phyloP scores from a whole-genome alignment of 2,329 filamentous ascomycete species.

The Calonectria leucothoes region DNA sequence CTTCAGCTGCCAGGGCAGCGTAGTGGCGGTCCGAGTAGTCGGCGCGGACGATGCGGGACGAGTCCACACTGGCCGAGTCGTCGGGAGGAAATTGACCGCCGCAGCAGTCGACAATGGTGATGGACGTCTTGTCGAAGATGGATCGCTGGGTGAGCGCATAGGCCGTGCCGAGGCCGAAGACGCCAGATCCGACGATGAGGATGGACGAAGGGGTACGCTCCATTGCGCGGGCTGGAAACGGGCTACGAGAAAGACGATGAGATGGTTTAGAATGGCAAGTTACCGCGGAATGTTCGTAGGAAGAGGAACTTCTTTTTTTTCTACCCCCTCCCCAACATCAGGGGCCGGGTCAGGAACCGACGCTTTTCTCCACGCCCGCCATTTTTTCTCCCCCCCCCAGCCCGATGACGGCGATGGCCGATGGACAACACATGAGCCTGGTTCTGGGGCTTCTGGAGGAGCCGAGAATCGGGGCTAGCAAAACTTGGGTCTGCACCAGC shows the following conservation, averaged over 20 bases:
- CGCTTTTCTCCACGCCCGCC: constrained; percentile 19
- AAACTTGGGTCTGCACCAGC: background rate
- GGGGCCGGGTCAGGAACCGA: constrained; percentile 9
- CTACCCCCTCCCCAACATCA: background rate
- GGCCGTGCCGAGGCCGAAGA: constrained; percentile 72
- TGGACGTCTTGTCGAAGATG: constrained; percentile 62
- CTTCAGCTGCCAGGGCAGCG: constrained; percentile 76
- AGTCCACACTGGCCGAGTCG: constrained; percentile 72
- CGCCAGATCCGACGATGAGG: constrained; percentile 76
- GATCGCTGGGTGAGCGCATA: constrained; percentile 75
- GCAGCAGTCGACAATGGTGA: constrained; percentile 71
- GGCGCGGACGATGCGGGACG: constrained; percentile 71
- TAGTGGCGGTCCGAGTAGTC: constrained; percentile 89
- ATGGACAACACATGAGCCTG: constrained; percentile 21
- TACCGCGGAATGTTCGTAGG: constrained; percentile 10
- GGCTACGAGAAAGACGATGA: constrained; percentile 8
- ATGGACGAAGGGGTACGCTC: constrained; percentile 59
- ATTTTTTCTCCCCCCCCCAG: constrained; percentile 30
- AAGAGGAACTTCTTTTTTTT: background rate
- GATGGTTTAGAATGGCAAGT: constrained; percentile 13
- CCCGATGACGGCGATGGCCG: constrained; percentile 42
- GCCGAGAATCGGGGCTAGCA: constrained; percentile 37
- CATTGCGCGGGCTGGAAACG: constrained; percentile 38
- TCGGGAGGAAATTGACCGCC: constrained; percentile 68
- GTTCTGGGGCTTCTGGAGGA: constrained; percentile 18